Evolutionary conservation across 306 rosid genomes (phyloP).

Genomic region (Oemleria cerasiformis): DNA sequence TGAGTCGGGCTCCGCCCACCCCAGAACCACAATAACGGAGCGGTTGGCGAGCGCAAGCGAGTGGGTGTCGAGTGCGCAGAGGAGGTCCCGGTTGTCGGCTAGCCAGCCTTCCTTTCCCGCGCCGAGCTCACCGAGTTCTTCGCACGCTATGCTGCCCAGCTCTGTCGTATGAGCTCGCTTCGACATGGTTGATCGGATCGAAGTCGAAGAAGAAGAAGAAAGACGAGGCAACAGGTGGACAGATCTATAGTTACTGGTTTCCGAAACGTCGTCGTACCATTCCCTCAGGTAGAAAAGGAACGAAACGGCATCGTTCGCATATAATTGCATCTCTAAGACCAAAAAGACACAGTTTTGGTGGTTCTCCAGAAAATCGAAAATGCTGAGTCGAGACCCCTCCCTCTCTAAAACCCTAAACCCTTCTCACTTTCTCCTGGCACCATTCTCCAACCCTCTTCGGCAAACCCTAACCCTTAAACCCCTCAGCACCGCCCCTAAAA

Average conservation of each 20-base stretch:
- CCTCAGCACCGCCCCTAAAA: background rate
- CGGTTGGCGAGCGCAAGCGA: constrained; percentile 73
- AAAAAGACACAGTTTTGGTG: background rate
- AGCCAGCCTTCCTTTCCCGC: constrained; percentile 92
- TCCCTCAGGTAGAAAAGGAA: background rate
- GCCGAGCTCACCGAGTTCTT: constrained; percentile 70
- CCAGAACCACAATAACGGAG: constrained; percentile 55
- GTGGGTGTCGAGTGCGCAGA: constrained; percentile 81
- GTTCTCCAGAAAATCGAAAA: background rate
- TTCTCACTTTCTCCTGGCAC: constrained; percentile 19
- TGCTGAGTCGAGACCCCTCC: constrained; percentile 18
- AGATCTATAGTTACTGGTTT: background rate
- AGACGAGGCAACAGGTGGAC: background rate
- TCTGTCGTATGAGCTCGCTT: constrained; percentile 61
- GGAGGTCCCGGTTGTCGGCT: constrained; percentile 61
- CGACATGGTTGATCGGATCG: constrained; percentile 38
- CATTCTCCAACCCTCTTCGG: constrained; percentile 34
- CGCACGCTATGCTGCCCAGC: constrained; percentile 84
- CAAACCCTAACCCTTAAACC: constrained; percentile 22
- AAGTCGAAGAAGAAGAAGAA: background rate
- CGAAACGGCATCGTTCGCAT: background rate
- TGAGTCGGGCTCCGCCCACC: constrained; percentile 53
- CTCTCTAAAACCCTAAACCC: constrained; percentile 50
- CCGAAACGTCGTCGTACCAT: background rate
- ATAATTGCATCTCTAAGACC: background rate